Conservation (phyloP, 306 rosid species). For the Quercus berberidifolia region DNA sequence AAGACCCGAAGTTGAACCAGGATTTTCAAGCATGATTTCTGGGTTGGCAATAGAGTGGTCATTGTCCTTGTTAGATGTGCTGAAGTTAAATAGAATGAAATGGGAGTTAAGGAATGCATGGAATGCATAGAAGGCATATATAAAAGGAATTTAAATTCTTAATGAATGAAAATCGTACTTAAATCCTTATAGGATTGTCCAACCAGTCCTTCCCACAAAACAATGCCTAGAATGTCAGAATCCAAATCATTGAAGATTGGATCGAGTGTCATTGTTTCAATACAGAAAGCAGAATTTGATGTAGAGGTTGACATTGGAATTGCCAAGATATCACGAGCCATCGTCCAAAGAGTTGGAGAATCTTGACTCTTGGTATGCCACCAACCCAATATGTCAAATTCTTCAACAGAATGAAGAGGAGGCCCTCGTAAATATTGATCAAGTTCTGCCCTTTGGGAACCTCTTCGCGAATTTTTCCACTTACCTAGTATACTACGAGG, state of each 20-base stretch:
- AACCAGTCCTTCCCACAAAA: too few relatives aligned
- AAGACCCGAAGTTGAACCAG: too few relatives aligned
- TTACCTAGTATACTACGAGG: rapidly evolving
- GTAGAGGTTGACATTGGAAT: neutral
- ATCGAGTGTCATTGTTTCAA: neutral
- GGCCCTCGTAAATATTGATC: neutral
- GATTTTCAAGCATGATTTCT: too few relatives aligned
- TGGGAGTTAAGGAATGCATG: neutral
- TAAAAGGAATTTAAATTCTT: too few relatives aligned
- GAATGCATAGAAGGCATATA: neutral
- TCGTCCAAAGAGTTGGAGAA: too few relatives aligned
- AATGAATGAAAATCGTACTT: too few relatives aligned
- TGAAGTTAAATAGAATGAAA: neutral
- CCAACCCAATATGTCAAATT: too few relatives aligned
- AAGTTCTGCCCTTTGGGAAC: neutral
- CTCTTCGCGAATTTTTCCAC: neutral
- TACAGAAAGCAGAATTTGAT: neutral
- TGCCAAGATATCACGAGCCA: too few relatives aligned
- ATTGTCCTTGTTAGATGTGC: neutral
- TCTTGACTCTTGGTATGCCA: too few relatives aligned
- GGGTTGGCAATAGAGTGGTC: neutral
- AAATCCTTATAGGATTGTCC: too few relatives aligned
- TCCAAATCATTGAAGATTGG: neutral
- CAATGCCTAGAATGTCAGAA: too few relatives aligned
- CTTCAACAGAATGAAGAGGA: rapidly evolving